A percentile compares a stretch with the other conserved stretches of the same genome.
Evolutionary conservation across 805 yeast species (phyloP).

Genomic region (Ogataea corticis): DNA sequence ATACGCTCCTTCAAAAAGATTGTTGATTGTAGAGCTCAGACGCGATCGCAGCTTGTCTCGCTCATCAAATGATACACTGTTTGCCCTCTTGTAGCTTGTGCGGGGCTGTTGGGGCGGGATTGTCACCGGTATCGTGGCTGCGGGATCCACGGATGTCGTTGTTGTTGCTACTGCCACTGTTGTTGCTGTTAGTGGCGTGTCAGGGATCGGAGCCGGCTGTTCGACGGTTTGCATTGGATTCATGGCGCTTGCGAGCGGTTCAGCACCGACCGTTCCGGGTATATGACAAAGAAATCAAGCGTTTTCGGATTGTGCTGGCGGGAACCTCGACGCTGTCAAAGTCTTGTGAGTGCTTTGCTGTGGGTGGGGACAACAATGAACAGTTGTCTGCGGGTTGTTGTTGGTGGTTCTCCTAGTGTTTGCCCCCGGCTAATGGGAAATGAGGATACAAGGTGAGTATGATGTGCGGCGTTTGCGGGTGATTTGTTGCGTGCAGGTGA

Average conservation of each 20-base stretch:
- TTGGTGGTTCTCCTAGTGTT: too few species aligned
- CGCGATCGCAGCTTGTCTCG: conserved; percentile 29
- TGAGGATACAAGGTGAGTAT: too few species aligned
- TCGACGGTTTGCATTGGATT: conserved; percentile 5
- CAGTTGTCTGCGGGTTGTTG: too few species aligned
- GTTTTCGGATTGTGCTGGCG: too few species aligned
- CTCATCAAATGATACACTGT: conserved; percentile 32
- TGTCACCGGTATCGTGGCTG: background rate
- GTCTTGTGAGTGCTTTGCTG: too few species aligned
- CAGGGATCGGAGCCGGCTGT: conserved; percentile 5
- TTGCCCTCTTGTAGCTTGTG: conserved; percentile 29
- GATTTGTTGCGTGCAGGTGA: too few species aligned
- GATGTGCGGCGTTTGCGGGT: too few species aligned
- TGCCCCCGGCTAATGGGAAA: too few species aligned
- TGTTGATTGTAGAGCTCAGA: conserved; percentile 19
- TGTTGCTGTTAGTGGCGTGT: background rate
- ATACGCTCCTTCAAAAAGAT: conserved; percentile 18
- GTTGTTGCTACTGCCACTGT: background rate
- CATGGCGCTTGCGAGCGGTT: background rate
- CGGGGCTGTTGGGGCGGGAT: conserved; percentile 13
- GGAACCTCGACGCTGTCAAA: too few species aligned
- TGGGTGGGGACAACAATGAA: too few species aligned
- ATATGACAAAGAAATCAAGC: too few species aligned
- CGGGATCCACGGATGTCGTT: background rate
- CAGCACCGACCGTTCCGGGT: too few species aligned